Evolutionary conservation across 2,329 filamentous ascomycete genomes (phyloP).

Genomic region (Dactylellina leptospora): DNA sequence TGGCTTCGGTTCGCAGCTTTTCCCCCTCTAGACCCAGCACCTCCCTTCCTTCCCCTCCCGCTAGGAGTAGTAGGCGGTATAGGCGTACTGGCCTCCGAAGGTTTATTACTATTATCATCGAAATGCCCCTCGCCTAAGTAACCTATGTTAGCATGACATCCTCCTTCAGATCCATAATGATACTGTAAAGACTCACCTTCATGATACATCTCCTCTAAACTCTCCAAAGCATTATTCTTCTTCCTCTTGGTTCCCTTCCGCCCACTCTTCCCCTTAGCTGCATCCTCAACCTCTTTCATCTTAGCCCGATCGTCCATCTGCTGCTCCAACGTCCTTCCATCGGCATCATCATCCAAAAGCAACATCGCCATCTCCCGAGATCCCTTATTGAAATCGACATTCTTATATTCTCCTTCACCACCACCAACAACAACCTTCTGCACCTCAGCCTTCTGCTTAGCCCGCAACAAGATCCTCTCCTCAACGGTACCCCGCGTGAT

Average conservation of each 20-base stretch:
- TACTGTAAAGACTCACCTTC: constrained; percentile 77
- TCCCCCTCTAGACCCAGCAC: constrained; percentile 68
- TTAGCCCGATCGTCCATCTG: constrained; percentile 53
- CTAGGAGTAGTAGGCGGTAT: constrained; percentile 66
- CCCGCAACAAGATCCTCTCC: constrained; percentile 95
- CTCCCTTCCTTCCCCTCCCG: constrained; percentile 64
- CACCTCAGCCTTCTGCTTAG: constrained; percentile 97
- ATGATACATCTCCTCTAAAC: constrained; percentile 96
- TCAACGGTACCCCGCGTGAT: constrained; percentile 97
- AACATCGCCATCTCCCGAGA: constrained; percentile 95
- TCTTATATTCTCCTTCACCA: constrained; percentile 70
- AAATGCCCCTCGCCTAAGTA: constrained; percentile 89
- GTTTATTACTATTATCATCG: constrained; percentile 82
- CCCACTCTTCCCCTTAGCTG: constrained; percentile 61
- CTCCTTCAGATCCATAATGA: constrained; percentile 25
- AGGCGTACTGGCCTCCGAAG: constrained; percentile 85
- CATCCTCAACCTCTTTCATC: constrained; percentile 66
- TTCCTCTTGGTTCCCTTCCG: constrained; percentile 70
- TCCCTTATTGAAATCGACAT: constrained; percentile 95
- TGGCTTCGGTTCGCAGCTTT: constrained; percentile 61
- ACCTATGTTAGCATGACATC: constrained; percentile 57
- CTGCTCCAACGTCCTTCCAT: constrained; percentile 64
- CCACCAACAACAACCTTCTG: constrained; percentile 96
- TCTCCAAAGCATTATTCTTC: constrained; percentile 61
- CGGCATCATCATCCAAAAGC: constrained; percentile 93